These are phyloP conservation scores for Glycine soja DNA, from an alignment of 306 rosid species.

Conservation along the genomic window DNA sequence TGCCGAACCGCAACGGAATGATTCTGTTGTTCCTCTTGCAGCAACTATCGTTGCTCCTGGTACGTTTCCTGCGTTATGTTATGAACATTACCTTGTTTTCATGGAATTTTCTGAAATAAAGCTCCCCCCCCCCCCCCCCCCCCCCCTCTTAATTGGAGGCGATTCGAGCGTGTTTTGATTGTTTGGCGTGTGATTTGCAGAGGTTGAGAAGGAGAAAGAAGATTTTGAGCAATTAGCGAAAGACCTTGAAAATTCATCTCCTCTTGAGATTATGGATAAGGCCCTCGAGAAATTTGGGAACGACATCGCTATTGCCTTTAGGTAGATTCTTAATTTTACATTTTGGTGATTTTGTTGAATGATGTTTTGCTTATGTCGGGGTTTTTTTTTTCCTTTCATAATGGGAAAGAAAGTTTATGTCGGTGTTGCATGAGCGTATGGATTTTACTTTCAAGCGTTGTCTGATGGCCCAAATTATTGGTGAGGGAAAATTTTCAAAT, in stretches of 20 bases:
- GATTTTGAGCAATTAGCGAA: constrained; percentile 70
- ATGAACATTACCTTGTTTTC: neutral
- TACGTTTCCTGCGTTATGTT: constrained; percentile 21
- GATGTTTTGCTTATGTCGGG: neutral
- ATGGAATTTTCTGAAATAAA: neutral
- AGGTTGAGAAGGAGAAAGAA: constrained; percentile 67
- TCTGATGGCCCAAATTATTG: neutral
- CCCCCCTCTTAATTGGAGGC: neutral
- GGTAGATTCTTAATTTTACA: constrained; percentile 49
- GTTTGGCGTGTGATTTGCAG: constrained; percentile 52
- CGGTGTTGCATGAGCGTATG: neutral
- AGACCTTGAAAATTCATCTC: constrained; percentile 79
- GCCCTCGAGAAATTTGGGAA: constrained; percentile 87
- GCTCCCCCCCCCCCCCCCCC: neutral
- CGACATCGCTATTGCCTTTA: constrained; percentile 93
- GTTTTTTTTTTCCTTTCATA: no score
- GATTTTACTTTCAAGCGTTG: neutral
- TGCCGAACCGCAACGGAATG: constrained; percentile 63
- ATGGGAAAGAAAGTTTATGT: no score
- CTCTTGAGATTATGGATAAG: constrained; percentile 84
- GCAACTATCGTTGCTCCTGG: constrained; percentile 71
- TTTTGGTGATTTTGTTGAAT: constrained; percentile 10
- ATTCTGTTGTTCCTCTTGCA: constrained; percentile 66
- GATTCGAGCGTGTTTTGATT: constrained; percentile 22
- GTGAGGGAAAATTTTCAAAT: neutral